Base-by-base conservation (phyloP, 129 eudicot genomes). In the Tanacetum coccineum region DNA sequence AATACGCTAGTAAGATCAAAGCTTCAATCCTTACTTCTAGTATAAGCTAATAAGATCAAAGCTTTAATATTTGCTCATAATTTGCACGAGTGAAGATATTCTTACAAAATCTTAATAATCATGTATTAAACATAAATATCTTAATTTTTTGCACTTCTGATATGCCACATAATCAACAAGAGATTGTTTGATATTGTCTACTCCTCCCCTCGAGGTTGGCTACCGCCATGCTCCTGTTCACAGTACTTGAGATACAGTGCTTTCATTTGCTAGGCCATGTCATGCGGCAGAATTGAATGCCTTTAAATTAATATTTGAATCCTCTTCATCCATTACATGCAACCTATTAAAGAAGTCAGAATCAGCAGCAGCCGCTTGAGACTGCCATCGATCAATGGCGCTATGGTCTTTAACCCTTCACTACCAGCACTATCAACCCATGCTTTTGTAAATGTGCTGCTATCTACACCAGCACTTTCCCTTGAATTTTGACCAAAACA, bases 391-490 rank as follows among this genome's bases (percentile, higher is more conserved):
- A 26, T 94, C 96, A 59, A 94, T 94, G 67, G 95, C 99, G 77
- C 66, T 87, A 71, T 79, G 85, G 62, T 94, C 99, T 71, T 94
- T 94, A 84, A 52, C 79, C 91, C 96, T 64, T 68, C 83, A 61
- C 90, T 82, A 22, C 96, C 96, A 21, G 87, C 91, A 77, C 89
- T 84, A 73, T 94, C 95, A 49, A 94, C 99, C 99, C 99, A 89
- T 62, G 99, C 99, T 79, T 89, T 89, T 18, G 99, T 94, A 26
- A 94, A 83, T 67, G 85, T 81, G 76, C 77, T 79, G 78, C 83
- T 88, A 74, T 94, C 96, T 14, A 79, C 85, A 51, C 95, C 86
- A 13, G 68, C 84, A 61, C 81, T 89, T 81, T 94, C 99, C 19
- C 83, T 95, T 42, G 95, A 94, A n/a, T n/a, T n/a, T n/a, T n/a